These are phyloP conservation scores for Ogataea pignaliae DNA, from an alignment of 805 yeast genomes.

Conservation along the genomic window DNA sequence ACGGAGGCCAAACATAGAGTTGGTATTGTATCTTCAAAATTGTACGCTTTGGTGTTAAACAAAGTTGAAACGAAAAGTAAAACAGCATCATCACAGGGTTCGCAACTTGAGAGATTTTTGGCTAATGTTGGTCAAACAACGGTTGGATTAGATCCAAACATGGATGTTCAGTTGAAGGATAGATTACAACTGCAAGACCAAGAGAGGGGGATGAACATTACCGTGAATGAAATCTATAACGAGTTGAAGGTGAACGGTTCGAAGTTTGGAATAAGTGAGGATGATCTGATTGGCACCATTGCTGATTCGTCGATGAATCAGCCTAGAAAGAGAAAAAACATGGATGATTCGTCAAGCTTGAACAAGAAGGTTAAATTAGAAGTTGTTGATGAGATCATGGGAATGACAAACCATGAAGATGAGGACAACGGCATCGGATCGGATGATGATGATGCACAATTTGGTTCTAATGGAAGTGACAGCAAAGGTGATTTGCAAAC, in stretches of 20 bases:
- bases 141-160: constrained; percentile 30
- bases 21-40: constrained; percentile 61
- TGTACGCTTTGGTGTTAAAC: constrained; percentile 56
- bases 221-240: constrained; percentile 38
- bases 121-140: constrained; percentile 30
- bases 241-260: constrained; percentile 28
- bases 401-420: constrained; percentile 11
- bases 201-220: constrained; percentile 33
- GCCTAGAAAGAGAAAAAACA: constrained; percentile 10
- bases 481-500: constrained; percentile 16
- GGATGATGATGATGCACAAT: constrained; percentile 6
- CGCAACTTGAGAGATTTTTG: constrained; percentile 23
- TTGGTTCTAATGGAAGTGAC: constrained; percentile 2
- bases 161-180: constrained; percentile 19
- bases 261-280: constrained; percentile 31
- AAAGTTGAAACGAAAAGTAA: constrained; percentile 57
- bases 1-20: constrained; percentile 61
- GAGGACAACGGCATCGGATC: constrained; percentile 28
- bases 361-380: constrained; percentile 27
- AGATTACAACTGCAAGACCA: constrained; percentile 31
- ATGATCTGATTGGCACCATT: constrained; percentile 33
- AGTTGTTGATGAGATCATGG: constrained; percentile 24
- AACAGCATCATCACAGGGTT: constrained; percentile 16
- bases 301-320: constrained; percentile 30
- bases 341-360: constrained; percentile 7